Percentiles rank a stretch among this genome's conserved stretches.
These are phyloP conservation scores for Spathaspora passalidarum DNA, from an alignment of 805 yeast species.

Conservation along the genomic window DNA sequence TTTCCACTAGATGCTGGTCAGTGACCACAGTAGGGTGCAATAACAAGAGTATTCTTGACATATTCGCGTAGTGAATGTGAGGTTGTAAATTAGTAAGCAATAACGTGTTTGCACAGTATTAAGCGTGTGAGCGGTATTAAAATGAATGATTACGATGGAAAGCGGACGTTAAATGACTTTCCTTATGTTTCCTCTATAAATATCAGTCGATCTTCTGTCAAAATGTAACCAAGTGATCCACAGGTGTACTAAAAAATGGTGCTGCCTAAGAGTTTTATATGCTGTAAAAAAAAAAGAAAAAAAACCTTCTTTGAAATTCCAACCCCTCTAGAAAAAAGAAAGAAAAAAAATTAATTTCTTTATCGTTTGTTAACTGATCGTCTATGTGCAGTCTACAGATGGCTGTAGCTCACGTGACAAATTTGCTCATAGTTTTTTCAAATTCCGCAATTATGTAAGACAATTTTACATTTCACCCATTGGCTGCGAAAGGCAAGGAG, in stretches of 20 bases:
- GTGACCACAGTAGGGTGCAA: constrained; percentile 69
- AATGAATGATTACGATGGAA: no score
- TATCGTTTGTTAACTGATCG: not conserved
- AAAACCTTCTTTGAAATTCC: not conserved
- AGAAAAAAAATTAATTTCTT: not conserved
- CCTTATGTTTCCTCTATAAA: no score
- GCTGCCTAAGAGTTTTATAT: no score
- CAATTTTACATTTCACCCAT: not conserved
- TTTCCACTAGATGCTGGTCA: constrained; percentile 45
- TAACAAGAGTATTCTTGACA: constrained; percentile 39
- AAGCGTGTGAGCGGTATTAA: no score
- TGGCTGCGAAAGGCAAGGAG: not conserved
- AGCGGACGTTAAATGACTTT: no score
- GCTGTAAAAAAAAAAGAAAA: no score
- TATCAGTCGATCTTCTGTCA: no score
- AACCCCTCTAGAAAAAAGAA: not conserved
- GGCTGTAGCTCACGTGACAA: not conserved
- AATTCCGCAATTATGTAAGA: not conserved
- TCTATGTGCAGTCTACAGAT: not conserved
- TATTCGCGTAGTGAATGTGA: not conserved
- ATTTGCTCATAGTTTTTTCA: not conserved
- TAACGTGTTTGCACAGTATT: not conserved
- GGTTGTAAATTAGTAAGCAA: not conserved
- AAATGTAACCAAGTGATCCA: no score
- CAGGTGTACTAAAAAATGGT: no score